Base-by-base conservation (phyloP, 352 stramenopile genomes). In the Phytophthora europaea region DNA sequence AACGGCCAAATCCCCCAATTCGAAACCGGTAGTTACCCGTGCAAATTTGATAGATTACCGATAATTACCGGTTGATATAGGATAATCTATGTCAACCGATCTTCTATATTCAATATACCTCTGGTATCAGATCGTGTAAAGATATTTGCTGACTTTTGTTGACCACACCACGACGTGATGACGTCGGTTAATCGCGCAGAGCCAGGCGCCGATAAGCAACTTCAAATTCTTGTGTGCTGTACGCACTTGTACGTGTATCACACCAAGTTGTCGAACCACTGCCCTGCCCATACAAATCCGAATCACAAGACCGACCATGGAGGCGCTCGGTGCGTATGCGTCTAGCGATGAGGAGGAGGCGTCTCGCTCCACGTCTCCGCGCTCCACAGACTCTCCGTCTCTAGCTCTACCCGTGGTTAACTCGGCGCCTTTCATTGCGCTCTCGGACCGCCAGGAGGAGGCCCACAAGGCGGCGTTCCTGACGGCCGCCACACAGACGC, bases 321-420 rank as follows among this genome's bases (percentile, higher is more conserved):
- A 89, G 45, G 76, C 75, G 64, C 73, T 89, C 31, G 71, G 63
- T 66, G 66, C 76, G 16, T 89, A 89, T 50, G 73, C 74, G 56
- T 89, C 82, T 33, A 89, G 82, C 63, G 82, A 88, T 50, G 82
- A 89, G 1, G 80, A 89, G 23, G 52, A 57, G 20, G 16, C 52
- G 0, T 26, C 59, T 4, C 48, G 34, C 50, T 38, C 64, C 18
- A 22, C 23, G 6, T 53, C 64, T 4, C 31, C 56, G 7, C 55
- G 47, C n/a, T 72, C 60, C 45, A 71, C 56, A 61, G 52, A 76
- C n/a, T 61, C 63, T 31, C 2, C 61, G 38, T 20, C 54, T 5
- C 20, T 79, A 2, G 20, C 60, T 60, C 70, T 91, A 6, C 82
- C 80, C 10, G 54, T 74, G 10, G 75, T 93, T 26, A 90, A 93